These are phyloP conservation scores for Vitis amurensis DNA, from an alignment of 164 flowering plant species.

Conservation along the genomic window DNA sequence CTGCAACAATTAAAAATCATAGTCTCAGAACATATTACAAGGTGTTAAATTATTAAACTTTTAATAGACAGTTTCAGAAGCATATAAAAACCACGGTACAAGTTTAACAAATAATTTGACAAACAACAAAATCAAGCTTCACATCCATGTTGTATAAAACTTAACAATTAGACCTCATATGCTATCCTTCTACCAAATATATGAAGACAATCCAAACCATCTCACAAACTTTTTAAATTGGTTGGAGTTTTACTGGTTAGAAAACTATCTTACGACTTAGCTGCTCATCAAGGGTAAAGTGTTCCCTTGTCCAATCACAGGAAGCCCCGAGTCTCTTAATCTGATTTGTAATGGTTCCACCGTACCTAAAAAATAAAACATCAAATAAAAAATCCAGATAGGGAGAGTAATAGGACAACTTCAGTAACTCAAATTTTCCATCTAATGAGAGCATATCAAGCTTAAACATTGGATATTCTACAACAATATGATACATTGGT, in stretches of 20 bases:
- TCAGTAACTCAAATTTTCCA: background rate
- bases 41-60: background rate
- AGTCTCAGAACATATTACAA: slow-evolving; percentile 22
- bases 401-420: background rate
- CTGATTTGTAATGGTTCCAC: slow-evolving; percentile 88
- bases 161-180: background rate
- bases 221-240: background rate
- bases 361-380: slow-evolving; percentile 57
- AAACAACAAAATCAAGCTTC: background rate
- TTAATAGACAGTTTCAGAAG: background rate
- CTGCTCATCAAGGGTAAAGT: slow-evolving; percentile 93
- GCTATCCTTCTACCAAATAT: background rate
- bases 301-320: slow-evolving; percentile 95
- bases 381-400: background rate
- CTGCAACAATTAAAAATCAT: slow-evolving; percentile 44
- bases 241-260: slow-evolving; percentile 12
- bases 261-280: slow-evolving; percentile 89
- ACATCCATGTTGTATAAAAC: background rate
- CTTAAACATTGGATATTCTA: too few relatives aligned
- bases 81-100: background rate
- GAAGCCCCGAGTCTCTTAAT: slow-evolving; percentile 97
- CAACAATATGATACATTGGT: too few relatives aligned
- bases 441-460: too few relatives aligned
- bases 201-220: background rate
- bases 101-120: background rate